A percentile compares a stretch with the other conserved stretches of the same genome.
Evolutionary conservation across 441 rosid genomes (phyloP).

Genomic region (Syzygium syzygioides): DNA sequence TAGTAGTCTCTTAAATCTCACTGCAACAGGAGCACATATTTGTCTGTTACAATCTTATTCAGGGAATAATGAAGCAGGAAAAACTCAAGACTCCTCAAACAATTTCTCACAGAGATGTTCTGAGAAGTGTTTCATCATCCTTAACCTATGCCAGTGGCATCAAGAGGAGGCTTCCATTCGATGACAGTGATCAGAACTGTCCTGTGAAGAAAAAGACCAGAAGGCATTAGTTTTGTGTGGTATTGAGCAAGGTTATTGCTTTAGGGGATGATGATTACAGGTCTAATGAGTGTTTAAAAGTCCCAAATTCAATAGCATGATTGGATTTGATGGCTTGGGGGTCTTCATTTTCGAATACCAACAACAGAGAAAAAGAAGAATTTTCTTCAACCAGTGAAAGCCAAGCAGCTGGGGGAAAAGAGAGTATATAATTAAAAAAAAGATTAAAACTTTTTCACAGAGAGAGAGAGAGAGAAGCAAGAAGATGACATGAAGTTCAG

Average conservation of each 20-base stretch:
- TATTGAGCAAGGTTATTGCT: conserved; percentile 4
- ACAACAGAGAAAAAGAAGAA: neutral
- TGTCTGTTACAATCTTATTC: conserved; percentile 54
- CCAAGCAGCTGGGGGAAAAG: conserved; percentile 21
- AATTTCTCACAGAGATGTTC: conserved; percentile 21
- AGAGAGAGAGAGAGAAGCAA: neutral
- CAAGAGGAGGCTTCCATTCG: conserved; percentile 60
- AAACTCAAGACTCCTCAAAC: conserved; percentile 38
- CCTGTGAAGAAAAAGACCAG: conserved; percentile 31
- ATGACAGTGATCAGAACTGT: conserved; percentile 30
- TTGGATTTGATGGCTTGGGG: conserved; percentile 24
- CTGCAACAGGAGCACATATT: conserved; percentile 57
- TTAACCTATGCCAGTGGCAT: conserved; percentile 27
- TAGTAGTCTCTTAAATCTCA: neutral
- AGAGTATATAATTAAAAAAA: conserved; percentile 20
- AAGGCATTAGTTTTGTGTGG: conserved; percentile 1
- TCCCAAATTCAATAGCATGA: conserved; percentile 16
- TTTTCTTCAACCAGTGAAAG: conserved; percentile 12
- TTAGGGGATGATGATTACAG: conserved; percentile 13
- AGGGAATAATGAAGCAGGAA: conserved; percentile 42
- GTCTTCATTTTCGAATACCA: conserved; percentile 30
- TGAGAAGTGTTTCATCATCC: conserved; percentile 16
- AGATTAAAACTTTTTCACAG: neutral
- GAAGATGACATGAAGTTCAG: neutral
- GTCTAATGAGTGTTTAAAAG: conserved; percentile 24